phyloP scores from a whole-genome alignment of 331 rosid genomes.

The Acacia pycnantha region DNA sequence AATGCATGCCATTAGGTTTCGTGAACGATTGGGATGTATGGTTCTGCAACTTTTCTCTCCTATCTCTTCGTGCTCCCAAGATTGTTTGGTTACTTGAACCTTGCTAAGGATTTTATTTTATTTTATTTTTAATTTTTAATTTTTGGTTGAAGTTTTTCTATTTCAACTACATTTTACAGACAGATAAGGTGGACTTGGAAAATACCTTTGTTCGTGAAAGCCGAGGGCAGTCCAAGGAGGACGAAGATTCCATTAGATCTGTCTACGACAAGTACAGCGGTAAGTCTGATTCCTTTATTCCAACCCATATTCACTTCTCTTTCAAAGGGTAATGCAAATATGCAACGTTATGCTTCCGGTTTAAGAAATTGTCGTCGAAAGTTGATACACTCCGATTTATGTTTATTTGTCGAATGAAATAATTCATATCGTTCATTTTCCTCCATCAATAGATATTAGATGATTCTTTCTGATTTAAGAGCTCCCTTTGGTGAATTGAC shows the following conservation, averaged over 20 bases:
- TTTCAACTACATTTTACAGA: slow-evolving; percentile 36
- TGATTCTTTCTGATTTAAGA: not conserved
- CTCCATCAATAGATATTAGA: not conserved
- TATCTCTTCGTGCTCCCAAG: not conserved
- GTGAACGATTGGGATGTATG: not conserved
- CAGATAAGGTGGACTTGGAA: slow-evolving; percentile 79
- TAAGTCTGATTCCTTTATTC: slow-evolving; percentile 18
- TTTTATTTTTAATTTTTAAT: not conserved
- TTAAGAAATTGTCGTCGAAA: not conserved
- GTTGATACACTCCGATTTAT: not conserved
- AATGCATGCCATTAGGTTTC: not conserved
- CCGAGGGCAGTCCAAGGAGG: slow-evolving; percentile 51
- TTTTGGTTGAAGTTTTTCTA: not conserved
- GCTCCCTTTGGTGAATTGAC: not conserved
- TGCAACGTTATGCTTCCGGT: not conserved
- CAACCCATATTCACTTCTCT: not conserved
- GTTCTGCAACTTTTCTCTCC: not conserved
- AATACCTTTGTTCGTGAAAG: slow-evolving; percentile 64
- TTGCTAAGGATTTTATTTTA: not conserved
- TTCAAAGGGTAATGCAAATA: not conserved
- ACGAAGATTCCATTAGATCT: slow-evolving; percentile 38
- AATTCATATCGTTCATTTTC: not conserved
- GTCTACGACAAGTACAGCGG: slow-evolving; percentile 56
- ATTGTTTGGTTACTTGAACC: not conserved
- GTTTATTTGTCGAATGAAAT: not conserved